phyloP scores from a whole-genome alignment of 306 rosid genomes.

The Vachellia pachyceras region DNA sequence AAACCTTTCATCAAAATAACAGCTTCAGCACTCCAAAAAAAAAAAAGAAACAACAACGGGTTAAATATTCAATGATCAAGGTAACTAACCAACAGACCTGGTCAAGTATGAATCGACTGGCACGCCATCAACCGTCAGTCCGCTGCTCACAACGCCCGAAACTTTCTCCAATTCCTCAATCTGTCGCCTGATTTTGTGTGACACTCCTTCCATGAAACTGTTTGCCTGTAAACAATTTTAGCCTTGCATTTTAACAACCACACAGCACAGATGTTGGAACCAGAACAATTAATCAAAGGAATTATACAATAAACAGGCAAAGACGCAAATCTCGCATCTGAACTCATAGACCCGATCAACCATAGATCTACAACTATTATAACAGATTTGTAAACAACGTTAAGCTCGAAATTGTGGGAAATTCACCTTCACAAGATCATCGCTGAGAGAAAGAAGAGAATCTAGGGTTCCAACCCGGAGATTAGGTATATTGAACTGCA shows the following conservation, averaged over 20 bases:
- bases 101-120: conserved; percentile 96
- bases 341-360: no score
- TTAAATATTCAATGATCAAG: conserved; percentile 20
- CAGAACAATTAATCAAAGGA: conserved; percentile 28
- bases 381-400: background rate
- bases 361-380: background rate
- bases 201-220: conserved; percentile 77
- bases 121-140: conserved; percentile 89
- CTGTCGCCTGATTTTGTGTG: conserved; percentile 84
- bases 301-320: background rate
- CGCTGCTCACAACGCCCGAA: conserved; percentile 63
- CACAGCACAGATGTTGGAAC: background rate
- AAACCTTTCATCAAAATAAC: conserved; percentile 54
- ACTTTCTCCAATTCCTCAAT: conserved; percentile 74
- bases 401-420: background rate
- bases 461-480: conserved; percentile 98
- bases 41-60: conserved; percentile 15
- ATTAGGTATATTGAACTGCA: conserved; percentile 85
- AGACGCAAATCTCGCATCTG: background rate
- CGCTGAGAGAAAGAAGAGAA: conserved; percentile 97
- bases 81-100: conserved; percentile 48
- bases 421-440: conserved; percentile 86
- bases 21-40: conserved; percentile 8
- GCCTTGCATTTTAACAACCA: conserved; percentile 7
- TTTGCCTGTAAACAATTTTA: conserved; percentile 62